Evolutionary conservation across 1,284 basidiomycete species (phyloP).

Genomic region (Apiotrichum sp.): DNA sequence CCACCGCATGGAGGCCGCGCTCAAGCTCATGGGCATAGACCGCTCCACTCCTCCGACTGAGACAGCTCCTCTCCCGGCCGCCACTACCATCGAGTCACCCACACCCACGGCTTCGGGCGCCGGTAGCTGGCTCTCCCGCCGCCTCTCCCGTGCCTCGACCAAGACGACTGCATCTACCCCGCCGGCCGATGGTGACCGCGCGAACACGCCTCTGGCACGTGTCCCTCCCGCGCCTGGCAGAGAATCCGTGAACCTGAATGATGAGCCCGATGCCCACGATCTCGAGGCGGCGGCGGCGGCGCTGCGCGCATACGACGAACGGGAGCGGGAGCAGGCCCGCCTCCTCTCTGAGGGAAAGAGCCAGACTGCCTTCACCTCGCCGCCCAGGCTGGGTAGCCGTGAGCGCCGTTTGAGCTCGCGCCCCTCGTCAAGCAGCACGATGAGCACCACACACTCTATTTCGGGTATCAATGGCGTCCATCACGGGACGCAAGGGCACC

Average conservation of each 20-base stretch:
- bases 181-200: background rate
- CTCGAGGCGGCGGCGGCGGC: slow-evolving; percentile 16
- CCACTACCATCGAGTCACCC: background rate
- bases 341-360: slow-evolving; percentile 26
- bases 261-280: slow-evolving; percentile 3
- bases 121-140: slow-evolving; percentile 8
- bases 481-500: background rate
- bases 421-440: background rate
- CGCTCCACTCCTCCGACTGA: background rate
- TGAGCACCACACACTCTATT: background rate
- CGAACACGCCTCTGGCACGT: slow-evolving; percentile 20
- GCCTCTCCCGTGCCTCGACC: slow-evolving; percentile 5
- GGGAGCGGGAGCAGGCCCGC: slow-evolving; percentile 27
- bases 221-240: slow-evolving; percentile 21
- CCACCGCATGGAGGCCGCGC: slow-evolving; percentile 73
- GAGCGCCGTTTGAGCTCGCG: background rate
- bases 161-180: background rate
- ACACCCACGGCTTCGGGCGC: background rate
- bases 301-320: slow-evolving; percentile 30
- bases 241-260: slow-evolving; percentile 3
- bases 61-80: background rate
- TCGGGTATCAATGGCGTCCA: background rate
- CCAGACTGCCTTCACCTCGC: slow-evolving; percentile 24
- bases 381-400: slow-evolving; percentile 15
- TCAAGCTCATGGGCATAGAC: slow-evolving; percentile 87